phyloP scores from a whole-genome alignment of 129 eudicot genomes.

The Saposhnikovia divaricata region DNA sequence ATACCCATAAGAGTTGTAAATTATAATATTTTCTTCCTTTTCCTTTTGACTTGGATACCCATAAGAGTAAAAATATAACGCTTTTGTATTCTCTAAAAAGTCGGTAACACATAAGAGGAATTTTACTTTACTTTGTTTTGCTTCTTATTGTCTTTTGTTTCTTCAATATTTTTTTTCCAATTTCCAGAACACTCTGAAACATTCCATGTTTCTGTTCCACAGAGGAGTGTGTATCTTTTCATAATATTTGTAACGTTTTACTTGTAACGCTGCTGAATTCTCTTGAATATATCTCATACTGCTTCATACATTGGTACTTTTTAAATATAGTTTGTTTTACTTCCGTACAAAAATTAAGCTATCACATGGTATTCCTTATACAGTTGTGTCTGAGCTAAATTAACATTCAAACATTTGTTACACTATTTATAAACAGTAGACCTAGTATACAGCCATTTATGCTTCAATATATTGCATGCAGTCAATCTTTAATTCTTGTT shows the following conservation, averaged over 20 bases:
- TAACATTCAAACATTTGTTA: background rate
- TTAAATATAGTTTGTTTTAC: background rate
- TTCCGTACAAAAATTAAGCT: background rate
- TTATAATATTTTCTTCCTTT: too few species aligned
- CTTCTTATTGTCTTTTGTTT: background rate
- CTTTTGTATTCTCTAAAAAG: background rate
- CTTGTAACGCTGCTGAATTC: background rate
- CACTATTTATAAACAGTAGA: background rate
- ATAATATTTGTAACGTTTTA: background rate
- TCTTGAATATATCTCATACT: background rate
- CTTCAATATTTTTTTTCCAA: background rate
- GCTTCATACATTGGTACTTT: background rate
- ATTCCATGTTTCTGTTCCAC: background rate
- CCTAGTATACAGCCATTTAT: background rate
- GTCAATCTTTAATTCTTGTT: background rate
- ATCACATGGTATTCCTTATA: background rate
- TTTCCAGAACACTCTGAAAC: background rate
- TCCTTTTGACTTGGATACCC: too few species aligned
- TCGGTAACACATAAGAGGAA: background rate
- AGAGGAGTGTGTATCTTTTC: background rate
- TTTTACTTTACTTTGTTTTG: background rate
- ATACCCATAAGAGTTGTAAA: too few species aligned
- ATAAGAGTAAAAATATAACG: background rate
- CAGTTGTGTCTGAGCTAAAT: background rate
- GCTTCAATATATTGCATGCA: background rate